Conservation (phyloP, 78 protist genomes). For the Cavenderia fasciculata region DNA sequence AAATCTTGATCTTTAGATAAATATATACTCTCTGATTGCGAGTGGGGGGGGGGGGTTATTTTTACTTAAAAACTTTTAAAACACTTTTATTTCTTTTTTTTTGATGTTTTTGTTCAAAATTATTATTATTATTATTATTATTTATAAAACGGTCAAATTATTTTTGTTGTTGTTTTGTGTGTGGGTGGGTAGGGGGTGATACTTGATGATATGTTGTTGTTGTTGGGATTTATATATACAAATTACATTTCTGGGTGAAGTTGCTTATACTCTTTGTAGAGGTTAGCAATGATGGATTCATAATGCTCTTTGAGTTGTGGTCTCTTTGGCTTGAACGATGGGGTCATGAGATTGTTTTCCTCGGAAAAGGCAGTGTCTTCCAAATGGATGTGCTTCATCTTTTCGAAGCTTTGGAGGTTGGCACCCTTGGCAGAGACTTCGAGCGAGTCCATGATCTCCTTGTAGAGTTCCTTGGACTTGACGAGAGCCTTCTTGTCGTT, state of each 20-base stretch:
- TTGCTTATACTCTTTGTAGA: slow-evolving; percentile 62
- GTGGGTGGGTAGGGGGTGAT: too few species aligned
- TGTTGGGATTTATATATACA: too few species aligned
- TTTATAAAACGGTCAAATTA: too few species aligned
- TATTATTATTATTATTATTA: too few species aligned
- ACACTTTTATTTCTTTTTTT: too few species aligned
- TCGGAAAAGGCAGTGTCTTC: slow-evolving; percentile 70
- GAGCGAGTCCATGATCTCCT: slow-evolving; percentile 60
- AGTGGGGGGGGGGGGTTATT: too few species aligned
- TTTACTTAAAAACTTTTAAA: too few species aligned
- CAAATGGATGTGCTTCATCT: slow-evolving; percentile 68
- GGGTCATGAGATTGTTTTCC: slow-evolving; percentile 86
- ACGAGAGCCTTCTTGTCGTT: slow-evolving; percentile 18
- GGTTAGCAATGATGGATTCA: slow-evolving; percentile 27
- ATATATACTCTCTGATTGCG: too few species aligned
- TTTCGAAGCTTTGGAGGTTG: slow-evolving; percentile 77
- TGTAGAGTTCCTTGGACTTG: slow-evolving; percentile 14
- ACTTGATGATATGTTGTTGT: too few species aligned
- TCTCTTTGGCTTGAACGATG: slow-evolving; percentile 89
- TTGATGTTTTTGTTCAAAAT: too few species aligned
- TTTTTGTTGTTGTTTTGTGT: too few species aligned
- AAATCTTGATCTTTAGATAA: too few species aligned
- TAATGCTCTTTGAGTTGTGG: slow-evolving; percentile 70
- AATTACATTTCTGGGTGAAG: slow-evolving; percentile 70
- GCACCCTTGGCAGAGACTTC: slow-evolving; percentile 54